Evolutionary conservation across 345 rosid genomes (phyloP), one percentile per base, ranked within the genome.

Genomic region (Eucalyptus cloeziana): DNA sequence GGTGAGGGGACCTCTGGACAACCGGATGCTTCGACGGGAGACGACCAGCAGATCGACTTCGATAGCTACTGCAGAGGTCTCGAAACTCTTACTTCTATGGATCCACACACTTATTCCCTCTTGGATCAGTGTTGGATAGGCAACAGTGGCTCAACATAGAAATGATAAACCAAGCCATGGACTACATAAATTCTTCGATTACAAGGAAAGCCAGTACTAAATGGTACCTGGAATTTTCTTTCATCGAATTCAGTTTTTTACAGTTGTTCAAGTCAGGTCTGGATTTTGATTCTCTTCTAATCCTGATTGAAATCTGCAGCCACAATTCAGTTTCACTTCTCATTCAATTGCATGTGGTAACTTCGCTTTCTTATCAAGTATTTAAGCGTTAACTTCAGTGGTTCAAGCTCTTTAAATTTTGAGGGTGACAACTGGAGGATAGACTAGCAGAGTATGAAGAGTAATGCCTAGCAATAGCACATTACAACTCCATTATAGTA

Each of bases 21-120:
- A 40, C 5, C 47, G 8, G 47, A 76, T 76, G 85, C 27, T 40
- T 76, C 9, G 5, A 76, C 9, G 1, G 92, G 91, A 85, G 89
- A 87, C 14, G 76, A 87, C 86, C 88, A 90, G 15, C 89, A 88
- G 13, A n/a, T 81, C 43, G 87, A 89, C 90, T 89, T 80, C 5
- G 93, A 93, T 80, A 92, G 91, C 87, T 91, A 87, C 91, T 94
- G 91, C 85, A 90, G 92, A 22, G 89, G 86, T 51, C 94, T 92
- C 22, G 94, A 54, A 25, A 44, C 88, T 88, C 90, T 91, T 40
- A 91, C 91, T 45, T 91, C 90, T 52, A 90, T 88, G n/a, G 56
- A 88, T 76, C 45, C 51, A 16, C 92, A 88, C 50, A 87, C 90
- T 62, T 94, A 91, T 89, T 88, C 90, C 40, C 52, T 89, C 13